A percentile compares a stretch with the other conserved stretches of the same genome.
Conservation (phyloP, 805 yeast genomes). For the Yamadazyma phyllophila region DNA sequence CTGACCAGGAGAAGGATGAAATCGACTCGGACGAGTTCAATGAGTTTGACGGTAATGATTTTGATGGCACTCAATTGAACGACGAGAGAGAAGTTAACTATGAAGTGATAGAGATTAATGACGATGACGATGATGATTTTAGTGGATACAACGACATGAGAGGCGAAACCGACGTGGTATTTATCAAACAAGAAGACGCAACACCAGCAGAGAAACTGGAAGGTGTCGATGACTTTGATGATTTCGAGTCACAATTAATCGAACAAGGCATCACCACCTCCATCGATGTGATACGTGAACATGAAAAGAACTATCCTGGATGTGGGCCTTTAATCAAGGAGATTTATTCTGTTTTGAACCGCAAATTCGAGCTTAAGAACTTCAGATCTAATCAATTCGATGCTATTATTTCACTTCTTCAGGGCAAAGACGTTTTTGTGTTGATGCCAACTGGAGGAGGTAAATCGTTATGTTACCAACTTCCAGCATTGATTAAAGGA, state of each 20-base stretch:
- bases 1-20: constrained; percentile 18
- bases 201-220: neutral
- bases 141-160: neutral
- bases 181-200: constrained; percentile 3
- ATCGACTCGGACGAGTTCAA: constrained; percentile 7
- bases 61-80: constrained; percentile 35
- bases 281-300: constrained; percentile 11
- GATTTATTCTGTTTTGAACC: constrained; percentile 53
- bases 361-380: constrained; percentile 57
- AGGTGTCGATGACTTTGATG: constrained; percentile 12
- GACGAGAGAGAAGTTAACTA: constrained; percentile 35
- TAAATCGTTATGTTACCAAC: constrained; percentile 90
- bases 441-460: constrained; percentile 99
- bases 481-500: constrained; percentile 79
- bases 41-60: constrained; percentile 7
- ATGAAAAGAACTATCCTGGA: constrained; percentile 26
- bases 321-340: constrained; percentile 66
- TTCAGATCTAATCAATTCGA: constrained; percentile 85
- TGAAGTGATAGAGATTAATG: constrained; percentile 36
- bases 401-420: constrained; percentile 73
- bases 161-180: neutral
- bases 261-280: constrained; percentile 19
- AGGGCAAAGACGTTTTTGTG: constrained; percentile 87
- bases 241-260: constrained; percentile 17
- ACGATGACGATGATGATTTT: constrained; percentile 27